These are phyloP conservation scores for Tricholomella constricta DNA, from an alignment of 768 basidiomycete species.

Conservation along the genomic window DNA sequence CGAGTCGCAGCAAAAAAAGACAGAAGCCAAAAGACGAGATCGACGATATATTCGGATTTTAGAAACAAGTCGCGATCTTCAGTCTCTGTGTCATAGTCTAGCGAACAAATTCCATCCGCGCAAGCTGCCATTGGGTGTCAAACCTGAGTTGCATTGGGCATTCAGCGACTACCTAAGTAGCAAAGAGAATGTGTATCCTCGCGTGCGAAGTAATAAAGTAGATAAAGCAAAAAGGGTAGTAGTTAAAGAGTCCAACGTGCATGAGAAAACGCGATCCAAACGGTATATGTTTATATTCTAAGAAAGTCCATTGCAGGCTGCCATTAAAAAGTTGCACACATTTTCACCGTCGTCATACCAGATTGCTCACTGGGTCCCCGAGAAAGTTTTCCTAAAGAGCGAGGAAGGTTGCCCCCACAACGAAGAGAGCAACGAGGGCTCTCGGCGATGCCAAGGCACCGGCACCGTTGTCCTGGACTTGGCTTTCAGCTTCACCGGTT, in stretches of 20 bases:
- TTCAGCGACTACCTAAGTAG: slow-evolving; percentile 2
- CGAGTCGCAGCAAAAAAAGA: slow-evolving; percentile 31
- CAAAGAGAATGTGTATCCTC: slow-evolving; percentile 13
- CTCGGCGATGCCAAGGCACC: slow-evolving; percentile 48
- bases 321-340: slow-evolving; percentile 18
- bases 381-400: slow-evolving; percentile 42
- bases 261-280: too few species aligned
- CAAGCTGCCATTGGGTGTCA: slow-evolving; percentile 1
- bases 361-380: neutral
- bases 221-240: slow-evolving; percentile 22
- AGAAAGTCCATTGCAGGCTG: slow-evolving; percentile 25
- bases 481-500: slow-evolving; percentile 17
- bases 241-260: slow-evolving; percentile 21
- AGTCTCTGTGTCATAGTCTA: too few species aligned
- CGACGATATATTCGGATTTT: slow-evolving; percentile 65
- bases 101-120: neutral
- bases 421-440: slow-evolving; percentile 50
- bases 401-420: slow-evolving; percentile 45
- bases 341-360: slow-evolving; percentile 17
- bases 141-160: slow-evolving; percentile 7
- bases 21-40: slow-evolving; percentile 58
- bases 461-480: slow-evolving; percentile 51
- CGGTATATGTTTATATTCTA: slow-evolving; percentile 36
- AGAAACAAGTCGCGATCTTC: neutral
- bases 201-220: slow-evolving; percentile 16